phyloP scores from a whole-genome alignment of 2,329 filamentous ascomycete genomes.

The Huntiella decipiens region DNA sequence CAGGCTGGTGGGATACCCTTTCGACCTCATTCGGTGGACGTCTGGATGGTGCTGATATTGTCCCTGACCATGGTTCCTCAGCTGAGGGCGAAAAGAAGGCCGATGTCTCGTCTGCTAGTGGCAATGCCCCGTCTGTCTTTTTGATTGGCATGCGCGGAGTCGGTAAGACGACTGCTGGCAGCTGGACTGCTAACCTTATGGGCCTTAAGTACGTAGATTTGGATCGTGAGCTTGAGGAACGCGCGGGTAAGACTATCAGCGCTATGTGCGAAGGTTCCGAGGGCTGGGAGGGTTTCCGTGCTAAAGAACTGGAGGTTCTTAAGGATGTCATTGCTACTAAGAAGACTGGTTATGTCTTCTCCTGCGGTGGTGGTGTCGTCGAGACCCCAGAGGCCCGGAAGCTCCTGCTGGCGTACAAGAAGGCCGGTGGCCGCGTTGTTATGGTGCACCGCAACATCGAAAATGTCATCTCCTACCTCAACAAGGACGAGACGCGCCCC shows the following conservation, averaged over 20 bases:
- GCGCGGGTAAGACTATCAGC: conserved; percentile 58
- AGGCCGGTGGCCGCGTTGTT: conserved; percentile 64
- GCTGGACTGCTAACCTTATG: conserved; percentile 62
- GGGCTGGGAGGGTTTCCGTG: conserved; percentile 81
- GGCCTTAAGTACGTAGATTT: conserved; percentile 68
- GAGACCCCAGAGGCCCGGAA: conserved; percentile 66
- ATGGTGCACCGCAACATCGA: conserved; percentile 76
- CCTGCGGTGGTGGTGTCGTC: conserved; percentile 84
- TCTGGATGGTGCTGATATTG: conserved; percentile 47
- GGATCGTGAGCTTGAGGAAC: conserved; percentile 66
- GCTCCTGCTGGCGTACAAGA: conserved; percentile 53
- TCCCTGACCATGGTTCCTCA: conserved; percentile 11
- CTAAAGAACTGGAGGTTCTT: conserved; percentile 57
- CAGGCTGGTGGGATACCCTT: conserved; percentile 91
- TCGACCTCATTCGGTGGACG: conserved; percentile 31
- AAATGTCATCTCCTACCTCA: conserved; percentile 73
- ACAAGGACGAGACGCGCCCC: conserved; percentile 73
- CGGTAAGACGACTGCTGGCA: conserved; percentile 84
- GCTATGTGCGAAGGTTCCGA: conserved; percentile 53
- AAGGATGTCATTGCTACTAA: conserved; percentile 56
- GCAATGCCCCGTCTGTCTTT: conserved; percentile 49
- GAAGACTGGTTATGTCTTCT: conserved; percentile 61
- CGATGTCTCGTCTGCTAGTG: background rate
- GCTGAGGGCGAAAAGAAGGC: conserved; percentile 3
- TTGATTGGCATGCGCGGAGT: conserved; percentile 95